Evolutionary conservation across 2,329 filamentous ascomycete genomes (phyloP), one percentile per base, ranked within the genome.

Genomic region (Pezicula rhizophila): DNA sequence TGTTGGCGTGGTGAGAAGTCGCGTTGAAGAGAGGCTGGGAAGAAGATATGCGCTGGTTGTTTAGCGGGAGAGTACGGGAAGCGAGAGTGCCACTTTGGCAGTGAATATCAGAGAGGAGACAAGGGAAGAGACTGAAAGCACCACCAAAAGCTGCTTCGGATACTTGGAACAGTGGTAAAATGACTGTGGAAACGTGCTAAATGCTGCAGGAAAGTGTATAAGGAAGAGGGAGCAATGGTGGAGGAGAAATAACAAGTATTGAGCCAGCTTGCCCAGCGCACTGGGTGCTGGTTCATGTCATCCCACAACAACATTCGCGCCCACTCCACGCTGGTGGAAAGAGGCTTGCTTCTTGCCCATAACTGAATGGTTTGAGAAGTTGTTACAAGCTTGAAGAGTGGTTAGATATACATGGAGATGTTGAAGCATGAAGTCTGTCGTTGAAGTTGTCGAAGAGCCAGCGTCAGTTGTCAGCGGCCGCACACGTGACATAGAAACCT

Each of bases 21-120:
- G 40, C 40, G 40, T 42, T 23, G 25, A 28, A 42, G 40, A 42
- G 20, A 20, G 25, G 25, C 18, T 25, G 40, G 40, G n/a, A 25
- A 25, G 40, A 42, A 42, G 40, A 42, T 42, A 42, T 42, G 40
- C 40, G 40, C 40, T 26, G 40, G 25, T 42, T 14, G 20, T 42
- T 42, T 42, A 42, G 40, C 40, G 35, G 35, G n/a, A 38, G n/a
- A 14, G 35, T 42, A 42, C 40, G 40, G 40, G 10, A 42, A n/a
- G 40, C 40, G 40, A 42, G 18, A 42, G 25, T 14, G 25, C 40
- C 40, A 25, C 20, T 42, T 23, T 26, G 20, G 40, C 25, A 23
- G 8, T 42, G 20, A 26, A 26, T 28, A 11, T 10, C 23, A 15
- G 18, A 20, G n/a, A 38, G 35, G 3, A 38, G 35, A 20, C 2